phyloP scores from a whole-genome alignment of 805 yeast genomes.

The Wickerhamiella occidentalis region DNA sequence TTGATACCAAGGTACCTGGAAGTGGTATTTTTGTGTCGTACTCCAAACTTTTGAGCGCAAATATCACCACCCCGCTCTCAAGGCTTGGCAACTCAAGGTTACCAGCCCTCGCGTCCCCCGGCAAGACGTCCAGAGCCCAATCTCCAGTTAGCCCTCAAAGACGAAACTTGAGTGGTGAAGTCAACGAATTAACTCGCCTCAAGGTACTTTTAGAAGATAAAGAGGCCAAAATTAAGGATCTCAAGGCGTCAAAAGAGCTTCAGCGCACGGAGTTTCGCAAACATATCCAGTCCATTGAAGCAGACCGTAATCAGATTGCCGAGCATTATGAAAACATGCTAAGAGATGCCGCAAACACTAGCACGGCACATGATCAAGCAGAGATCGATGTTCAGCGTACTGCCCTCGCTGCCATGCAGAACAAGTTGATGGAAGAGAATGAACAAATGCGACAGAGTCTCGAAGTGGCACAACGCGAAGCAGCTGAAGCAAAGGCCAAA shows the following conservation, averaged over 20 bases:
- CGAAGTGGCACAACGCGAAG: constrained; percentile 16
- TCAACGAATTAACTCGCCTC: constrained; percentile 18
- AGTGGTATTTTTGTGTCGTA: constrained; percentile 61
- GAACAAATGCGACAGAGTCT: constrained; percentile 18
- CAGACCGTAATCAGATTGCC: constrained; percentile 13
- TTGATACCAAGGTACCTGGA: constrained; percentile 47
- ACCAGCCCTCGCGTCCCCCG: neutral
- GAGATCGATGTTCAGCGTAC: constrained; percentile 22
- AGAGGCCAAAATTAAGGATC: constrained; percentile 23
- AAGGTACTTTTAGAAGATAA: constrained; percentile 22
- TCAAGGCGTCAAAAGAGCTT: constrained; percentile 23
- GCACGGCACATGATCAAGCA: neutral
- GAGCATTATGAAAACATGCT: constrained; percentile 20
- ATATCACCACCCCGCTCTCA: constrained; percentile 13
- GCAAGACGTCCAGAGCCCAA: neutral
- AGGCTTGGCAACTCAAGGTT: constrained; percentile 8
- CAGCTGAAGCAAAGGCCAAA: constrained; percentile 16
- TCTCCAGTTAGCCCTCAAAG: constrained; percentile 2
- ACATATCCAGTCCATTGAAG: constrained; percentile 14
- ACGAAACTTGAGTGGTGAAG: constrained; percentile 17
- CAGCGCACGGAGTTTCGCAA: constrained; percentile 27
- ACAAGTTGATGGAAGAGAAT: constrained; percentile 25
- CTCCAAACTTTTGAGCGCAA: constrained; percentile 24
- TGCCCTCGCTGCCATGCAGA: constrained; percentile 29
- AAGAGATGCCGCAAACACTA: constrained; percentile 16